phyloP scores from a whole-genome alignment of 805 yeast genomes.

The Cyberlindnera sargentensis region DNA sequence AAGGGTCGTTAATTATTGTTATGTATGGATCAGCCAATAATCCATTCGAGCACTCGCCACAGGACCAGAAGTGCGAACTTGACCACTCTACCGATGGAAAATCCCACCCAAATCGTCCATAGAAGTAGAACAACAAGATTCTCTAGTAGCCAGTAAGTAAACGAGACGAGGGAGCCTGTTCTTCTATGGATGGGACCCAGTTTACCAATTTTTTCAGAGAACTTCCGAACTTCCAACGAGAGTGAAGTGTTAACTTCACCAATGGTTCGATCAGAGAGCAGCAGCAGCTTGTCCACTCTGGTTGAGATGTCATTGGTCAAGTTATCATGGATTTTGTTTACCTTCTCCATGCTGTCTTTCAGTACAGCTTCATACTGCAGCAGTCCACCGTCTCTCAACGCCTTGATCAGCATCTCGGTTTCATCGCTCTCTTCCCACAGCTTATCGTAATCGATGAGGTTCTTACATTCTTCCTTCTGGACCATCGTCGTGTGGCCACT shows the following conservation, averaged over 20 bases:
- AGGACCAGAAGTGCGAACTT: slow-evolving; percentile 10
- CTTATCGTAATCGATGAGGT: slow-evolving; percentile 5
- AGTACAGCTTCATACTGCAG: slow-evolving; percentile 7
- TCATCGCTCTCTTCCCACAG: slow-evolving; percentile 7
- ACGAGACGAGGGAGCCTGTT: slow-evolving; percentile 30
- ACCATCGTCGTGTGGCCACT: slow-evolving; percentile 19
- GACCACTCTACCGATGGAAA: slow-evolving; percentile 36
- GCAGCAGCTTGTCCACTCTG: slow-evolving; percentile 52
- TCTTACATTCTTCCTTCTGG: slow-evolving; percentile 9
- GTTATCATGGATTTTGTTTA: slow-evolving; percentile 14
- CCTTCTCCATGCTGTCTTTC: slow-evolving; percentile 16
- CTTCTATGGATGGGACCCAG: slow-evolving; percentile 26
- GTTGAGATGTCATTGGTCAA: slow-evolving; percentile 30
- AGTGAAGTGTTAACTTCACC: slow-evolving; percentile 71
- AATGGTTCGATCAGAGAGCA: slow-evolving; percentile 58
- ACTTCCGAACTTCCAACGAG: slow-evolving; percentile 50
- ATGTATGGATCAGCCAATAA: slow-evolving; percentile 1
- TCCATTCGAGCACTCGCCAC: slow-evolving; percentile 14
- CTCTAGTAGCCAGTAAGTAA: slow-evolving; percentile 41
- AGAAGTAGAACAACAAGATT: slow-evolving; percentile 43
- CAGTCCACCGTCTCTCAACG: slow-evolving; percentile 4
- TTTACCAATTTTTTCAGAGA: slow-evolving; percentile 42
- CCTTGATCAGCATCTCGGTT: slow-evolving; percentile 2
- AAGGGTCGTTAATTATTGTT: too few species aligned
- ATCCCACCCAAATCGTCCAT: slow-evolving; percentile 52